Conservation (phyloP, 768 basidiomycete species). For the Rickenella mellea region DNA sequence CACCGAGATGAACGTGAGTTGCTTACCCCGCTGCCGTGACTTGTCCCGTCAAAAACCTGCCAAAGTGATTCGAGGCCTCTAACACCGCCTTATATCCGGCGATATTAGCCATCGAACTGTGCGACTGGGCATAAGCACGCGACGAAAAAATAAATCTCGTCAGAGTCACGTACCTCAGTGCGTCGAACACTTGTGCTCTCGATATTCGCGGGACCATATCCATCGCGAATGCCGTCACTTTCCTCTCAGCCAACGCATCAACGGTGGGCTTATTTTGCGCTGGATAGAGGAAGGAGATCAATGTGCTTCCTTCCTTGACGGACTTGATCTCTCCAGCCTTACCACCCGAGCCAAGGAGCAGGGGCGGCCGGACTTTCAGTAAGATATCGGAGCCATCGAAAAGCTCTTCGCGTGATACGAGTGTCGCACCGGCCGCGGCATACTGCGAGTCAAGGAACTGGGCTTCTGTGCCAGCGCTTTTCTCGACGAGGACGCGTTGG, state of each 20-base stretch:
- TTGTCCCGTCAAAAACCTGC: slow-evolving; percentile 83
- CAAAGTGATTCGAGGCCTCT: slow-evolving; percentile 85
- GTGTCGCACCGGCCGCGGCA: slow-evolving; percentile 63
- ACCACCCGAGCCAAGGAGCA: slow-evolving; percentile 28
- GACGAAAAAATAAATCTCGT: slow-evolving; percentile 1
- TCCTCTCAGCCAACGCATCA: slow-evolving; percentile 55
- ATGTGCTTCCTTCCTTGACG: slow-evolving; percentile 65
- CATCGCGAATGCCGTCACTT: slow-evolving; percentile 77
- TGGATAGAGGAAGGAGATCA: slow-evolving; percentile 81
- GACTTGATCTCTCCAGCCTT: slow-evolving; percentile 35
- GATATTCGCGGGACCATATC: slow-evolving; percentile 89
- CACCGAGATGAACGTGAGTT: slow-evolving; percentile 2
- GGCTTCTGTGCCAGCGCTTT: slow-evolving; percentile 57
- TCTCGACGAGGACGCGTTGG: slow-evolving; percentile 59
- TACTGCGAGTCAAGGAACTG: slow-evolving; percentile 81
- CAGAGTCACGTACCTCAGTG: slow-evolving; percentile 66
- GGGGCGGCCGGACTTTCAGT: slow-evolving; percentile 78
- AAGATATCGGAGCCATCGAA: slow-evolving; percentile 65
- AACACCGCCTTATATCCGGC: slow-evolving; percentile 89
- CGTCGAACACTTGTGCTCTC: slow-evolving; percentile 85
- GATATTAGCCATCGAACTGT: slow-evolving; percentile 88
- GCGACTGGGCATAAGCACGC: background rate
- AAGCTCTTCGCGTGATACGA: slow-evolving; percentile 68
- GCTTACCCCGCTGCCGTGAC: slow-evolving; percentile 84
- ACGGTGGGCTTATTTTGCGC: slow-evolving; percentile 71